phyloP scores from a whole-genome alignment of 305 asterid genomes.

The Petunia hybrid region DNA sequence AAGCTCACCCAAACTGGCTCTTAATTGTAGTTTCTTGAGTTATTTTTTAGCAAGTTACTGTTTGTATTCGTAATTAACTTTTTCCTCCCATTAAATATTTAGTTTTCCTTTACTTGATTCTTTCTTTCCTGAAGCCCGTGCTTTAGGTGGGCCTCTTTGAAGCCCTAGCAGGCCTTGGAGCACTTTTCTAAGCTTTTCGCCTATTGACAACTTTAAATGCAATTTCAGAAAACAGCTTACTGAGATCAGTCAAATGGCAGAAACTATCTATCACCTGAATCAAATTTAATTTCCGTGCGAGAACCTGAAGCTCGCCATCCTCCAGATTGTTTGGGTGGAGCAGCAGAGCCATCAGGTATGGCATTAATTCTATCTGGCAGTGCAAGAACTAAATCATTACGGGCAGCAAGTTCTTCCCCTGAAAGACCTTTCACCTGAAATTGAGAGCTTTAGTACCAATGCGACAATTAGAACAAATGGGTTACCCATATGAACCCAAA shows the following conservation, averaged over 20 bases:
- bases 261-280: constrained; percentile 60
- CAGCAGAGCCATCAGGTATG: constrained; percentile 88
- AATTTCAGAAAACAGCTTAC: not conserved
- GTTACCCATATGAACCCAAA: not conserved
- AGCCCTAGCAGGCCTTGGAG: not conserved
- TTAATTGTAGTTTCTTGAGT: not conserved
- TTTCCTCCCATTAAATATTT: not conserved
- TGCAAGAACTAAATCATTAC: constrained; percentile 86
- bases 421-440: constrained; percentile 85
- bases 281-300: constrained; percentile 85
- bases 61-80: not conserved
- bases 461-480: not conserved
- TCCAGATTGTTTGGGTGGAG: constrained; percentile 77
- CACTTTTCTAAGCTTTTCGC: not conserved
- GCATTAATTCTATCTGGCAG: constrained; percentile 85
- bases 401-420: constrained; percentile 76
- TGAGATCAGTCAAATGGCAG: constrained; percentile 27
- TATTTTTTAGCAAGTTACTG: not conserved
- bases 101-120: not conserved
- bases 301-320: constrained; percentile 92
- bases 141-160: not conserved
- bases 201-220: constrained; percentile 13
- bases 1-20: too few species aligned
- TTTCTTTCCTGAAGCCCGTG: not conserved
- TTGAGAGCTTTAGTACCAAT: constrained; percentile 25